Conservation (phyloP, 371 early-diverging fungal genomes). For the Capillidium heterosporum region DNA sequence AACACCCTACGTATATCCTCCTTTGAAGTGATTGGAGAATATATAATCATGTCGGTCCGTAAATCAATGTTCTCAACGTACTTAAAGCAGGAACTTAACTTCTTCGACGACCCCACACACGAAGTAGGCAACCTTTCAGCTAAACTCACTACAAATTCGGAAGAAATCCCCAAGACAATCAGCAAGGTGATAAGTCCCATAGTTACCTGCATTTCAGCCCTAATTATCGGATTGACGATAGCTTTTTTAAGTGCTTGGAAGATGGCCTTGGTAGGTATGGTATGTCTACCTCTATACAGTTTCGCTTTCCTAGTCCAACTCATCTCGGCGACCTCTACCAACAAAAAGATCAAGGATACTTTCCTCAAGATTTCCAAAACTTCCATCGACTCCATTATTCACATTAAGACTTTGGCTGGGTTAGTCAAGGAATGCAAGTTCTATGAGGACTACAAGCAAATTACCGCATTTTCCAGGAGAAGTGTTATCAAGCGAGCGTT, state of each 20-base stretch:
- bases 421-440: slow-evolving; percentile 48
- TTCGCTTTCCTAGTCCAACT: slow-evolving; percentile 19
- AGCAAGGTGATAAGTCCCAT: slow-evolving; percentile 40
- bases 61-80: background rate
- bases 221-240: slow-evolving; percentile 15
- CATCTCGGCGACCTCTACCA: slow-evolving; percentile 19
- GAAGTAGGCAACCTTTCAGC: slow-evolving; percentile 10
- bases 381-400: slow-evolving; percentile 67
- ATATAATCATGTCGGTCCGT: slow-evolving; percentile 20
- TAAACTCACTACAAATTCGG: slow-evolving; percentile 43
- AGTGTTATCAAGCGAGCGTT: slow-evolving; percentile 31
- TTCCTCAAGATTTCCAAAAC: slow-evolving; percentile 49
- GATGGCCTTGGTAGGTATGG: slow-evolving; percentile 58
- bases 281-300: slow-evolving; percentile 20
- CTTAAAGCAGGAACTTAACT: slow-evolving; percentile 18
- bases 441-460: slow-evolving; percentile 28
- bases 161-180: slow-evolving; percentile 40
- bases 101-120: slow-evolving; percentile 27
- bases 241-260: slow-evolving; percentile 53
- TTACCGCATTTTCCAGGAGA: slow-evolving; percentile 39
- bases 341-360: slow-evolving; percentile 35
- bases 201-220: slow-evolving; percentile 27
- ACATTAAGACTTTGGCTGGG: slow-evolving; percentile 58
- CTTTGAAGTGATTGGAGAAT: slow-evolving; percentile 24
- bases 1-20: slow-evolving; percentile 19